Evolutionary conservation across 2,329 filamentous ascomycete genomes (phyloP).

Genomic region (Penicillium concentricum): DNA sequence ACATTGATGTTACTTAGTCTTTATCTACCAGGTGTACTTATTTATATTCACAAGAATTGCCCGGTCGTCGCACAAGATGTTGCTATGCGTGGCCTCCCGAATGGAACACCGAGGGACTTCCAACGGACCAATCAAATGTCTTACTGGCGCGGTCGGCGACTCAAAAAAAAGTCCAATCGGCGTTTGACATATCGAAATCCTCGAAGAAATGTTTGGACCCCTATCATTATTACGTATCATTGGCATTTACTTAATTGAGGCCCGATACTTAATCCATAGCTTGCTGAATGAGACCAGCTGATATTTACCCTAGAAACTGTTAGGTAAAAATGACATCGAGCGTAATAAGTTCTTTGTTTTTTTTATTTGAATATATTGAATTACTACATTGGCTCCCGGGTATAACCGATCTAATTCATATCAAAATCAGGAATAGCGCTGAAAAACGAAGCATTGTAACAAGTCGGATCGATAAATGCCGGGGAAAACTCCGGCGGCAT

Average conservation of each 20-base stretch:
- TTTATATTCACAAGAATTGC: neutral
- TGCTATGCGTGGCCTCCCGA: neutral
- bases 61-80: neutral
- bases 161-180: neutral
- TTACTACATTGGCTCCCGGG: neutral
- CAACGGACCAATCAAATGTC: neutral
- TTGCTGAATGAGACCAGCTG: neutral
- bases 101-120: neutral
- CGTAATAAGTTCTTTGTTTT: neutral
- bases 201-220: neutral
- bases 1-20: neutral
- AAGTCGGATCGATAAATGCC: conserved; percentile 32
- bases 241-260: neutral
- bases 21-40: neutral
- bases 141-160: neutral
- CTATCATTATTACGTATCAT: conserved; percentile 2
- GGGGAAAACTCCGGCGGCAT: conserved; percentile 27
- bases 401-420: conserved; percentile 15
- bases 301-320: neutral
- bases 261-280: neutral
- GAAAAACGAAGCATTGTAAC: conserved; percentile 32
- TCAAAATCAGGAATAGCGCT: conserved; percentile 29
- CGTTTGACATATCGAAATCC: neutral
- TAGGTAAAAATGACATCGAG: neutral
- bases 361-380: neutral